phyloP scores from a whole-genome alignment of 345 rosid species.

The Arabidopsis thaliana region TAIR10.1 NC_003070.9:794501-795000 shows the following conservation, averaged over 20 bases:
- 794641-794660: slow-evolving; percentile 70
- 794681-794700: no score
- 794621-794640: slow-evolving; percentile 85
- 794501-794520: not conserved
- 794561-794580: slow-evolving; percentile 86
- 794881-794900: slow-evolving; percentile 46
- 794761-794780: not conserved
- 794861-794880: not conserved
- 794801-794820: not conserved
- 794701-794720: no score
- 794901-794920: slow-evolving; percentile 85
- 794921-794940: slow-evolving; percentile 91
- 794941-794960: slow-evolving; percentile 63
- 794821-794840: not conserved
- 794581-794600: slow-evolving; percentile 93
- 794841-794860: not conserved
- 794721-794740: not conserved
- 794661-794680: not conserved
- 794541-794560: slow-evolving; percentile 99
- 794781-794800: not conserved
- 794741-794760: not conserved
- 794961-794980: slow-evolving; percentile 57
- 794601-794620: slow-evolving; percentile 95
- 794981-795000: not conserved
- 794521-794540: slow-evolving; percentile 35